These are phyloP conservation scores for Laetiporus sulphureus DNA, from an alignment of 1,284 basidiomycete species.

Conservation along the genomic window DNA sequence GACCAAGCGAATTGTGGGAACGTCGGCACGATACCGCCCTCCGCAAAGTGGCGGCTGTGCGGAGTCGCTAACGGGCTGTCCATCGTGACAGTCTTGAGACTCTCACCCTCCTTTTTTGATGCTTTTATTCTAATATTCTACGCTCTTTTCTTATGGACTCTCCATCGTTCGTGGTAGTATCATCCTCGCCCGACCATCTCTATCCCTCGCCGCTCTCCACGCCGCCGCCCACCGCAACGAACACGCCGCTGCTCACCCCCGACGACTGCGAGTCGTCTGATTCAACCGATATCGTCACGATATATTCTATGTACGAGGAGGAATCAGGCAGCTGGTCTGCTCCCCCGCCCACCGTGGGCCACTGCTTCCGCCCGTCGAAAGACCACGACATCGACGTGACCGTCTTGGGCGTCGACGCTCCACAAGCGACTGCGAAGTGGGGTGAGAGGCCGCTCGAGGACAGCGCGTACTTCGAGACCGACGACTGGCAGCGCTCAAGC, in stretches of 20 bases:
- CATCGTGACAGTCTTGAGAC: neutral
- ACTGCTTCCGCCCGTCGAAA: slow-evolving; percentile 17
- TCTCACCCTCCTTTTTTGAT: slow-evolving; percentile 6
- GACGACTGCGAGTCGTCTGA: slow-evolving; percentile 37
- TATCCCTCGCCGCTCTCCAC: slow-evolving; percentile 17
- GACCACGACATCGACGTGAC: slow-evolving; percentile 10
- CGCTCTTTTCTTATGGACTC: slow-evolving; percentile 34
- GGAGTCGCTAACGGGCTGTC: neutral
- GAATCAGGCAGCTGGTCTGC: slow-evolving; percentile 36
- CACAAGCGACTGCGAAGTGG: slow-evolving; percentile 19
- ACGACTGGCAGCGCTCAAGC: slow-evolving; percentile 19
- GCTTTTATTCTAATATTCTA: slow-evolving; percentile 7
- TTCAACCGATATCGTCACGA: slow-evolving; percentile 67
- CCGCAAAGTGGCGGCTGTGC: slow-evolving; percentile 7
- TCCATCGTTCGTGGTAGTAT: slow-evolving; percentile 36
- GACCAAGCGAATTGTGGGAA: too few species aligned
- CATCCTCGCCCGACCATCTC: slow-evolving; percentile 31
- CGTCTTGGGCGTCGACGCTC: slow-evolving; percentile 13
- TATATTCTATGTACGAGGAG: slow-evolving; percentile 70
- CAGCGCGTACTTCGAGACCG: slow-evolving; percentile 26
- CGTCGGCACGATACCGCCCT: too few species aligned
- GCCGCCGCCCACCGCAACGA: slow-evolving; percentile 17
- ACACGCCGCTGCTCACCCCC: slow-evolving; percentile 23
- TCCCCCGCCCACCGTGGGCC: slow-evolving; percentile 25
- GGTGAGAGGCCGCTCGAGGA: slow-evolving; percentile 20